Percentiles rank a stretch among this genome's conserved stretches.
phyloP scores from a whole-genome alignment of 176 grass and related monocot species.

The Puya raimondii region DNA sequence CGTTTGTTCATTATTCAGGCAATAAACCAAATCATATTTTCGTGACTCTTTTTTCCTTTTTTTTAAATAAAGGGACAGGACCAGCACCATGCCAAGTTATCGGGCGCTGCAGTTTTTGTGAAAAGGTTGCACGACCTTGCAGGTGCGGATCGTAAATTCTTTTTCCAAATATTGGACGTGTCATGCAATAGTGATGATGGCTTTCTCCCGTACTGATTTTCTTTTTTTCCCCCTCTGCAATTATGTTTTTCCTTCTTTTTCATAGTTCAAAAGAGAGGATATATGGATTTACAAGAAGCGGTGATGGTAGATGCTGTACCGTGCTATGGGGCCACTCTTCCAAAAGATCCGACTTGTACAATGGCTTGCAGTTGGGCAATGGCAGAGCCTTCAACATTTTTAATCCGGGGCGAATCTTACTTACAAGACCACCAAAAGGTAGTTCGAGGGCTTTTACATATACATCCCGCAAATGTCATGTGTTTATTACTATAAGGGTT shows the following conservation, averaged over 20 bases:
- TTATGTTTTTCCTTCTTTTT: slow-evolving; percentile 5
- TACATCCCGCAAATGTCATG: too few relatives aligned
- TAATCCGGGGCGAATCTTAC: slow-evolving; percentile 86
- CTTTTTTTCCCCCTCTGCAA: not conserved
- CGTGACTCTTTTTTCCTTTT: not conserved
- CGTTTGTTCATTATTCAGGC: slow-evolving; percentile 4
- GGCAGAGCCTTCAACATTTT: slow-evolving; percentile 85
- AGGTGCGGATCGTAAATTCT: slow-evolving; percentile 25
- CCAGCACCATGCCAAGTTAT: slow-evolving; percentile 55
- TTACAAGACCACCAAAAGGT: slow-evolving; percentile 80
- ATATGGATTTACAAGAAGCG: slow-evolving; percentile 71
- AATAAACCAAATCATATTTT: not conserved
- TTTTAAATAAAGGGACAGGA: slow-evolving; percentile 31
- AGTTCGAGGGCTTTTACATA: not conserved
- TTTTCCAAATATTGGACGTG: not conserved
- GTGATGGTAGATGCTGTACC: slow-evolving; percentile 31
- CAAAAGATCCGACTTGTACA: slow-evolving; percentile 58
- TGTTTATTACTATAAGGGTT: too few relatives aligned
- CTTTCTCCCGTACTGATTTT: not conserved
- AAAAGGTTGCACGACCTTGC: slow-evolving; percentile 78
- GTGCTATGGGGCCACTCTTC: slow-evolving; percentile 81
- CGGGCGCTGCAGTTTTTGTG: slow-evolving; percentile 75
- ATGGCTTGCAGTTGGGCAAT: slow-evolving; percentile 64
- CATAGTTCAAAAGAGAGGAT: slow-evolving; percentile 82
- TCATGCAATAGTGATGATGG: not conserved